These are phyloP conservation scores for Sporothrix humicola DNA, from an alignment of 2,329 filamentous ascomycete species.

Conservation along the genomic window DNA sequence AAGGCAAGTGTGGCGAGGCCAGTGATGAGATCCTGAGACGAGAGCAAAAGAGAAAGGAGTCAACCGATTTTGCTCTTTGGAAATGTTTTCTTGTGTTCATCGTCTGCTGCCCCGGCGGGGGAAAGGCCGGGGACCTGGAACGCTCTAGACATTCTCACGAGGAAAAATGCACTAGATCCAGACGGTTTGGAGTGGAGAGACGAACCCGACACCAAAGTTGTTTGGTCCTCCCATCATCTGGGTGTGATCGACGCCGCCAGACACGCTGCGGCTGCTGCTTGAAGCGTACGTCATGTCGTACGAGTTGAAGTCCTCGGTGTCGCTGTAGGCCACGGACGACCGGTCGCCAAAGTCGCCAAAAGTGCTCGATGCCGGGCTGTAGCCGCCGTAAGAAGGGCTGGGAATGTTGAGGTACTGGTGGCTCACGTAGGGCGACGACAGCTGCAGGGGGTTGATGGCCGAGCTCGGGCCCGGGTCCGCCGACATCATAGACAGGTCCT, in stretches of 20 bases:
- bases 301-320: conserved; percentile 61
- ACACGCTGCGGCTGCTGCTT: conserved; percentile 28
- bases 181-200: conserved; percentile 66
- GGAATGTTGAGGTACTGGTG: conserved; percentile 67
- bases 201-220: conserved; percentile 64
- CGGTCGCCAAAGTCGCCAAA: conserved; percentile 50
- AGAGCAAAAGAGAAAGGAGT: conserved; percentile 49
- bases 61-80: conserved; percentile 46
- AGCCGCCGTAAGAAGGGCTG: conserved; percentile 65
- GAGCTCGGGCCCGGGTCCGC: conserved; percentile 52
- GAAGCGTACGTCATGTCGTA: conserved; percentile 56
- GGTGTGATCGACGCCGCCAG: conserved; percentile 47
- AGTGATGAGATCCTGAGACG: conserved; percentile 42
- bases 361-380: conserved; percentile 67
- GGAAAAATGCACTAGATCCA: conserved; percentile 56
- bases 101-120: conserved; percentile 19
- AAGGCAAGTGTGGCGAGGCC: conserved; percentile 33
- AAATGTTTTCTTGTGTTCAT: conserved; percentile 23
- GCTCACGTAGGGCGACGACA: conserved; percentile 61
- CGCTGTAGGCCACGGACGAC: conserved; percentile 65
- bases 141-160: conserved; percentile 39
- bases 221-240: conserved; percentile 54
- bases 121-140: conserved; percentile 35
- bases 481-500: conserved; percentile 63
- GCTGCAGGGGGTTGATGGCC: conserved; percentile 60